Evolutionary conservation across 2,329 filamentous ascomycete species (phyloP).

Genomic region (Xylaria sp.): DNA sequence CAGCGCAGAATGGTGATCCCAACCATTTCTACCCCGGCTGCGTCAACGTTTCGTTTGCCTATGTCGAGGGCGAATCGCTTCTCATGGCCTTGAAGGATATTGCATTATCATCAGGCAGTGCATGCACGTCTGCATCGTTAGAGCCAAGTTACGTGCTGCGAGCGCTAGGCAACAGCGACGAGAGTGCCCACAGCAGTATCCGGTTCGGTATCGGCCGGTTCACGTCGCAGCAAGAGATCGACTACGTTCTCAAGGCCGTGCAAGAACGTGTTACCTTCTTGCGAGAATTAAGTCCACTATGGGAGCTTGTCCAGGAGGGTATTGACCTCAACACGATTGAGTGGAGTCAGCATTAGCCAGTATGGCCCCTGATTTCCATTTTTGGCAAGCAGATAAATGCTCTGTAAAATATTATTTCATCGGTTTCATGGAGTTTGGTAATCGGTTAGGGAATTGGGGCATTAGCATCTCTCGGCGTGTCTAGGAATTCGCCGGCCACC

Average conservation of each 20-base stretch:
- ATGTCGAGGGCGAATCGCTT: conserved; percentile 96
- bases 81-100: conserved; percentile 99
- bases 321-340: conserved; percentile 95
- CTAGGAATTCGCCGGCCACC: background rate
- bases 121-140: conserved; percentile 94
- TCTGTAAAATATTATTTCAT: conserved; percentile 18
- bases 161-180: conserved; percentile 93
- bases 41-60: conserved; percentile 97
- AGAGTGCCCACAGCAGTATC: conserved; percentile 97
- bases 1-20: conserved; percentile 84
- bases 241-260: conserved; percentile 96
- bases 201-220: conserved; percentile 97
- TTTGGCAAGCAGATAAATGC: background rate
- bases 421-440: conserved; percentile 19
- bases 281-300: conserved; percentile 91
- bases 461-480: background rate
- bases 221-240: conserved; percentile 92
- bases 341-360: conserved; percentile 88
- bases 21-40: conserved; percentile 91
- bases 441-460: conserved; percentile 1
- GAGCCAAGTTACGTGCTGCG: conserved; percentile 96
- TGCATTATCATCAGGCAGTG: conserved; percentile 92
- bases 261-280: conserved; percentile 89
- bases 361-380: background rate
- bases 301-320: conserved; percentile 97